These are phyloP conservation scores for Aspergillus brunneoviolaceus DNA, from an alignment of 2,329 filamentous ascomycete species.

Conservation along the genomic window DNA sequence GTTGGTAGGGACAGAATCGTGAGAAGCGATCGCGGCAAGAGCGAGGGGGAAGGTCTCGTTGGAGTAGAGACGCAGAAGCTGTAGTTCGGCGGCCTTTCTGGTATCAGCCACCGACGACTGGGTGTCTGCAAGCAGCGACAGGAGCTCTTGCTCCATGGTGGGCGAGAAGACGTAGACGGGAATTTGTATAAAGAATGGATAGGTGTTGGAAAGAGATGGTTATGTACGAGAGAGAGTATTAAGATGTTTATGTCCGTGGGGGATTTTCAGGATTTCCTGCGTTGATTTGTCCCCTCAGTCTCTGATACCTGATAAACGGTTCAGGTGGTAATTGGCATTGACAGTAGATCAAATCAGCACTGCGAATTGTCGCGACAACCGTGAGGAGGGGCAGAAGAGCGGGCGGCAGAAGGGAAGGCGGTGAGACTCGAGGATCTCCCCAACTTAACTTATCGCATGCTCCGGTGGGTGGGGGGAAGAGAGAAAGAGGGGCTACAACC, in stretches of 20 bases:
- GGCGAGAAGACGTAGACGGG: slow-evolving; percentile 7
- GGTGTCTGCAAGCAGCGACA: slow-evolving; percentile 82
- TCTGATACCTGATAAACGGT: background rate
- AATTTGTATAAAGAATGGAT: background rate
- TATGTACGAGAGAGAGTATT: background rate
- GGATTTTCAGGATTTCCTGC: background rate
- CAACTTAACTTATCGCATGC: background rate
- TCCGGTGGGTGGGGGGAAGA: background rate
- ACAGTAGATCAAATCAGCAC: background rate
- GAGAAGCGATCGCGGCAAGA: slow-evolving; percentile 76
- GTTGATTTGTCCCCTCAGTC: background rate
- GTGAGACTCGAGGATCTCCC: slow-evolving; percentile 11
- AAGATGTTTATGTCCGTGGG: background rate
- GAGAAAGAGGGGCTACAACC: background rate
- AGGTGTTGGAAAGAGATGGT: background rate
- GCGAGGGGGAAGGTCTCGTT: slow-evolving; percentile 72
- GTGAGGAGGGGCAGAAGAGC: slow-evolving; percentile 17
- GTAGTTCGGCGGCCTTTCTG: slow-evolving; percentile 82
- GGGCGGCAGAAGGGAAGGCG: slow-evolving; percentile 17
- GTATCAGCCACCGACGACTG: slow-evolving; percentile 73
- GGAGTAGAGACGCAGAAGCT: slow-evolving; percentile 69
- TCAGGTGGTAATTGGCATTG: background rate
- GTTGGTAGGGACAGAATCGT: slow-evolving; percentile 68
- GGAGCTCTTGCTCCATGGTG: slow-evolving; percentile 87
- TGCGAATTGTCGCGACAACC: slow-evolving; percentile 18